phyloP scores from a whole-genome alignment of 495 filamentous ascomycete species.

The Podospora appendiculata region DNA sequence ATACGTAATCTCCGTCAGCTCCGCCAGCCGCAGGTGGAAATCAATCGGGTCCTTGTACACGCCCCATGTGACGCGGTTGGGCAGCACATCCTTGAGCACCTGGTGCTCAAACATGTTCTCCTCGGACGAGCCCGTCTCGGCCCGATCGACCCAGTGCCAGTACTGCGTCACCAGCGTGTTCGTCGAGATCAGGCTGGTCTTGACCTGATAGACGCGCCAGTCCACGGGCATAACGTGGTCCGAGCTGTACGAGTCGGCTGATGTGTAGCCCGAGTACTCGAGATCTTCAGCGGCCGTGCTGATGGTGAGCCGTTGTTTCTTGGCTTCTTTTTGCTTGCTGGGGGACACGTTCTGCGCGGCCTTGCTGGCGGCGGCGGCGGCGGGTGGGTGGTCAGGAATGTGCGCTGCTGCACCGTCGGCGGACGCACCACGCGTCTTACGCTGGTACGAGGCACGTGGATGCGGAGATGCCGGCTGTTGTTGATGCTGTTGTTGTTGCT shows the following conservation, averaged over 20 bases:
- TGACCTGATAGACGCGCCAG: slow-evolving; percentile 41
- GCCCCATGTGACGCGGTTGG: slow-evolving; percentile 31
- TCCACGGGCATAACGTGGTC: slow-evolving; percentile 32
- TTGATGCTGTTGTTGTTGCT: neutral
- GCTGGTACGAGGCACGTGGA: slow-evolving; percentile 2
- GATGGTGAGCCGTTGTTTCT: slow-evolving; percentile 4
- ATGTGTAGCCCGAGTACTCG: slow-evolving; percentile 35
- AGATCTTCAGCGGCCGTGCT: slow-evolving; percentile 18
- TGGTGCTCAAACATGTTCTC: slow-evolving; percentile 37
- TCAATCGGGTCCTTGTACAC: slow-evolving; percentile 38
- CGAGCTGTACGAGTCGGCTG: slow-evolving; percentile 31
- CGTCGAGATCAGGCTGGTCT: slow-evolving; percentile 28
- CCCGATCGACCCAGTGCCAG: slow-evolving; percentile 33
- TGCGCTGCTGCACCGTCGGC: neutral
- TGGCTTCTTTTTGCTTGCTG: slow-evolving; percentile 1
- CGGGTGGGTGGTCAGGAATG: neutral
- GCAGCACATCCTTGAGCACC: slow-evolving; percentile 32
- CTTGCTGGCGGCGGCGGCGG: neutral
- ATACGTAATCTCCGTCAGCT: slow-evolving; percentile 31
- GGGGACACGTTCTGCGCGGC: neutral
- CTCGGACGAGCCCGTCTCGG: slow-evolving; percentile 11
- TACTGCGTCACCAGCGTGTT: slow-evolving; percentile 39
- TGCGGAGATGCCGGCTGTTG: neutral
- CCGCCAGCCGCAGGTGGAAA: slow-evolving; percentile 30
- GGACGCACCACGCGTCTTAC: neutral